These are phyloP conservation scores for Picea sitchensis DNA, from an alignment of 75 land plant species.

Conservation along the genomic window DNA sequence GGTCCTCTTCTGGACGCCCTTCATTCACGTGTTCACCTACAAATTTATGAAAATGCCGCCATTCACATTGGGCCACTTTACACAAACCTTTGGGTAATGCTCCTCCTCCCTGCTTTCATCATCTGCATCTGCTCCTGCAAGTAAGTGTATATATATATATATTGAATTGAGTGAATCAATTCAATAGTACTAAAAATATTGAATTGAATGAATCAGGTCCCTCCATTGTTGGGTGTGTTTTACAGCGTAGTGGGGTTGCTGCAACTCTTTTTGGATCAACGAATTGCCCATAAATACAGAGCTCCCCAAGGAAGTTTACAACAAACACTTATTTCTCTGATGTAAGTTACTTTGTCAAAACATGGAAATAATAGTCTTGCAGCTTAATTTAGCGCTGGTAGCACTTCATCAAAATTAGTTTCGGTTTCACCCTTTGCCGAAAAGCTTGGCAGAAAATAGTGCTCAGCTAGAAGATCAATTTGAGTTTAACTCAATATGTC, in stretches of 20 bases:
- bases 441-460: too few species aligned
- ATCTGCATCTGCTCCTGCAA: neutral
- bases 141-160: too few species aligned
- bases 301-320: constrained; percentile 32
- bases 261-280: constrained; percentile 67
- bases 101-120: neutral
- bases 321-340: constrained; percentile 47
- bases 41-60: constrained; percentile 56
- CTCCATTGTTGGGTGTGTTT: constrained; percentile 72
- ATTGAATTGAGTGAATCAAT: neutral
- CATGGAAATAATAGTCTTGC: too few species aligned
- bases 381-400: too few species aligned
- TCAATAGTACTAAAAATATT: too few species aligned
- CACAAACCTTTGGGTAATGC: constrained; percentile 69
- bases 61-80: constrained; percentile 73
- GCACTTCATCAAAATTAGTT: too few species aligned
- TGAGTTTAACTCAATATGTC: too few species aligned
- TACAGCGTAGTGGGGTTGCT: constrained; percentile 78
- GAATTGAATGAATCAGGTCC: constrained; percentile 40
- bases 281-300: constrained; percentile 22
- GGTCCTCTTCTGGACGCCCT: constrained; percentile 80
- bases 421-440: too few species aligned
- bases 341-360: constrained; percentile 40
- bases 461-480: too few species aligned
- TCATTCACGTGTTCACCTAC: constrained; percentile 81